Evolutionary conservation across 2,329 filamentous ascomycete species (phyloP).

Genomic region (Penicillium sp.): DNA sequence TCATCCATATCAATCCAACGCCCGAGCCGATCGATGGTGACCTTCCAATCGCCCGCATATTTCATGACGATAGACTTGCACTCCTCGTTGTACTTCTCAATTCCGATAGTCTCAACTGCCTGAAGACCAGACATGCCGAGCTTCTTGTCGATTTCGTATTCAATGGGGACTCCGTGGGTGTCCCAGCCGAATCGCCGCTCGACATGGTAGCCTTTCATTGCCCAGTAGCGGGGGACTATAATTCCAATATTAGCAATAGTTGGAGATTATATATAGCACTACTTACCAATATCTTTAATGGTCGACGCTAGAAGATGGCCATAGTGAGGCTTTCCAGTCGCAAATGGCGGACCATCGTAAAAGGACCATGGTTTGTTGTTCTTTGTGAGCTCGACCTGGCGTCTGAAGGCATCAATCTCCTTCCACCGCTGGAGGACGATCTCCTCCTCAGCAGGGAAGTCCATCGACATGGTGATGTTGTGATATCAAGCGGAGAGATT

Average conservation of each 20-base stretch:
- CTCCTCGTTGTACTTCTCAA: slow-evolving; percentile 88
- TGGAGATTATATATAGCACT: neutral
- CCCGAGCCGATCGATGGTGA: slow-evolving; percentile 84
- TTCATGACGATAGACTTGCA: slow-evolving; percentile 93
- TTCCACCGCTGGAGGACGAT: slow-evolving; percentile 82
- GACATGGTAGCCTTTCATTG: slow-evolving; percentile 93
- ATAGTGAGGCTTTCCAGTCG: slow-evolving; percentile 71
- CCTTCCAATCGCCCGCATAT: slow-evolving; percentile 83
- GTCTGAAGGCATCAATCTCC: slow-evolving; percentile 88
- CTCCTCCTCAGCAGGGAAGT: slow-evolving; percentile 92
- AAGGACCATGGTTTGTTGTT: slow-evolving; percentile 88
- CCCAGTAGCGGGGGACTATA: slow-evolving; percentile 87
- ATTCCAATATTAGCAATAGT: neutral
- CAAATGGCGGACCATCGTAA: slow-evolving; percentile 85
- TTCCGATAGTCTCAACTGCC: slow-evolving; percentile 82
- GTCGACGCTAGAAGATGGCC: slow-evolving; percentile 86
- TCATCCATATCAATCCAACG: slow-evolving; percentile 99
- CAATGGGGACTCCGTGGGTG: slow-evolving; percentile 90
- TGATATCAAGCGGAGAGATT: slow-evolving; percentile 18
- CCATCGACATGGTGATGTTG: slow-evolving; percentile 71
- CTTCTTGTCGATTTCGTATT: slow-evolving; percentile 98
- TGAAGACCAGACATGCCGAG: slow-evolving; percentile 85
- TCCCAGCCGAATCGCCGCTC: slow-evolving; percentile 95
- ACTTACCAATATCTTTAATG: slow-evolving; percentile 78
- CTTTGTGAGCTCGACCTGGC: slow-evolving; percentile 83